Conservation (phyloP, 257 asterid species). For the Nicotiana noctiflora region DNA sequence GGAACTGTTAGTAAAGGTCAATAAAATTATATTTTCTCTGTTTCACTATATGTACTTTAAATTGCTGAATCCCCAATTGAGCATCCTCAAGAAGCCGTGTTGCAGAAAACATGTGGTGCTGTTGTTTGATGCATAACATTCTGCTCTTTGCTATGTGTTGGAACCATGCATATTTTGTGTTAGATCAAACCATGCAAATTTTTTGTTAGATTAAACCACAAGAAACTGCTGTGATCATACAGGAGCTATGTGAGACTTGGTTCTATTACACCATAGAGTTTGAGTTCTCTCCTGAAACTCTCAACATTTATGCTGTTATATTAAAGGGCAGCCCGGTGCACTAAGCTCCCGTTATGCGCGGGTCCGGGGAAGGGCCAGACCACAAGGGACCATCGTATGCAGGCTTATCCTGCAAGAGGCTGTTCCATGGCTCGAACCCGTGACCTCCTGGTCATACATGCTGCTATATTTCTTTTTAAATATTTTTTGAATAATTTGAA, state of each 20-base stretch:
- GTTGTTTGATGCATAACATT: conserved; percentile 1
- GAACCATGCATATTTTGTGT: background rate
- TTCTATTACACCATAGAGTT: background rate
- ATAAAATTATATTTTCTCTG: background rate
- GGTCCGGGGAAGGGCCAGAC: too few species aligned
- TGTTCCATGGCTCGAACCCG: too few species aligned
- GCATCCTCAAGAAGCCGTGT: background rate
- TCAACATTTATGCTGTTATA: background rate
- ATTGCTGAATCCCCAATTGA: background rate
- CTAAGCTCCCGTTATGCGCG: too few species aligned
- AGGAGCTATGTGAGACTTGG: background rate
- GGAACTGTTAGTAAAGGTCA: conserved; percentile 72
- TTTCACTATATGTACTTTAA: background rate
- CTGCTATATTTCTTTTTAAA: background rate
- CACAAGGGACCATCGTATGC: too few species aligned
- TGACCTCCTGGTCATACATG: background rate
- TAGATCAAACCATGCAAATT: background rate
- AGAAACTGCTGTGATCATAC: background rate
- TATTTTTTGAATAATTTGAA: background rate
- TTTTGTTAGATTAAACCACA: background rate
- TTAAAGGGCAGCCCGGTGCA: too few species aligned
- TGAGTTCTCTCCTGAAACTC: background rate
- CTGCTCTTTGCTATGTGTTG: conserved; percentile 1
- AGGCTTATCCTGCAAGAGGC: too few species aligned
- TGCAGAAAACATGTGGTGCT: background rate